Conservation (phyloP, 1,284 basidiomycete species). For the Malassezia sp. region DNA sequence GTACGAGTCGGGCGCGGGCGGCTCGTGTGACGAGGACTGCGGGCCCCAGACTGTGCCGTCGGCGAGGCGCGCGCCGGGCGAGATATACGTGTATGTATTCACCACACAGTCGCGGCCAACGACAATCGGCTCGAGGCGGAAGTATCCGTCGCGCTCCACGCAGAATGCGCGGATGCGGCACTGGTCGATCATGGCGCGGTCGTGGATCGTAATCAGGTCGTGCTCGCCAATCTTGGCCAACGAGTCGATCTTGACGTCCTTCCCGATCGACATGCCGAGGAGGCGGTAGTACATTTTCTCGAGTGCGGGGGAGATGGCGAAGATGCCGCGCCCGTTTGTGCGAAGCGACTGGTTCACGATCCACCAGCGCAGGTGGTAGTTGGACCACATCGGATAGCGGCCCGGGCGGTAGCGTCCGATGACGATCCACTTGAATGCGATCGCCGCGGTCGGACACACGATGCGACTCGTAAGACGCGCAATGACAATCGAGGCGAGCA, state of each 20-base stretch:
- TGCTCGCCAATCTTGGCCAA: slow-evolving; percentile 40
- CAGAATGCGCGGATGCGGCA: slow-evolving; percentile 45
- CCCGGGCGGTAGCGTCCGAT: slow-evolving; percentile 44
- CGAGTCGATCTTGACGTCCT: slow-evolving; percentile 40
- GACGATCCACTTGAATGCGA: slow-evolving; percentile 47
- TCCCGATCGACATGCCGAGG: slow-evolving; percentile 44
- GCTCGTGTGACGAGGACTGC: slow-evolving; percentile 44
- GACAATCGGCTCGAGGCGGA: slow-evolving; percentile 44
- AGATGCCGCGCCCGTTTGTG: slow-evolving; percentile 44
- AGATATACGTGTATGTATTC: slow-evolving; percentile 46
- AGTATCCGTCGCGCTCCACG: slow-evolving; percentile 46
- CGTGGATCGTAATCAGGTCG: slow-evolving; percentile 46
- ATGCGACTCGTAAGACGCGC: slow-evolving; percentile 44
- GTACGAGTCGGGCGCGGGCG: slow-evolving; percentile 43
- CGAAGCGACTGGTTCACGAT: slow-evolving; percentile 46
- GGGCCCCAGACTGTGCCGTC: slow-evolving; percentile 46
- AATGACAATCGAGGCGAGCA: slow-evolving; percentile 40
- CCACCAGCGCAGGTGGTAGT: slow-evolving; percentile 47
- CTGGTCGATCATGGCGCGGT: slow-evolving; percentile 43
- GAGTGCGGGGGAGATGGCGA: slow-evolving; percentile 34
- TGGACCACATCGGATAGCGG: slow-evolving; percentile 47
- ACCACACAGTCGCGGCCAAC: slow-evolving; percentile 46
- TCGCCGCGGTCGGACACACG: slow-evolving; percentile 44
- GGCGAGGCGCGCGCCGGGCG: slow-evolving; percentile 42
- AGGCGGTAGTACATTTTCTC: slow-evolving; percentile 43